phyloP scores from a whole-genome alignment of 768 basidiomycete genomes.

The Lactifluus piperatus region DNA sequence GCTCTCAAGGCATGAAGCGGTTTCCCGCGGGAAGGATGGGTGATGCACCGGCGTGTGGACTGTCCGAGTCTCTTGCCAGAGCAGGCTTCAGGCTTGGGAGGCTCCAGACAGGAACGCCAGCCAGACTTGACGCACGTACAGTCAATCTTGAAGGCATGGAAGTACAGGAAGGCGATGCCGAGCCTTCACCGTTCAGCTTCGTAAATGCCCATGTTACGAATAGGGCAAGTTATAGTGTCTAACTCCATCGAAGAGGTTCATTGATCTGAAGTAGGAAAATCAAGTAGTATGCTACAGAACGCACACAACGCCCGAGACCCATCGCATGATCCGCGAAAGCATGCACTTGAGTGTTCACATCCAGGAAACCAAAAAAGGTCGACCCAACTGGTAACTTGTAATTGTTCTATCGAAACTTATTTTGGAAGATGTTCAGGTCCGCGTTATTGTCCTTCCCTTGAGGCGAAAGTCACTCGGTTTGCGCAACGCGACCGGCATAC shows the following conservation, averaged over 20 bases:
- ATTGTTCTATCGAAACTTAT: background rate
- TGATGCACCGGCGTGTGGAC: conserved; percentile 61
- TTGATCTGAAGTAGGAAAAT: conserved; percentile 41
- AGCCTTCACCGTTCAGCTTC: conserved; percentile 70
- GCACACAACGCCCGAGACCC: conserved; percentile 61
- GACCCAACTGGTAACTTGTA: background rate
- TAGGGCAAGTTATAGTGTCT: conserved; percentile 34
- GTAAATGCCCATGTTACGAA: conserved; percentile 61
- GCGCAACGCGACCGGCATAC: conserved; percentile 58
- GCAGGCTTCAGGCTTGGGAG: conserved; percentile 81
- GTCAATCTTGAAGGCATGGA: conserved; percentile 60
- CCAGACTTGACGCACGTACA: conserved; percentile 58
- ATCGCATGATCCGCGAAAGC: conserved; percentile 65
- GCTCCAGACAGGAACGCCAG: conserved; percentile 82
- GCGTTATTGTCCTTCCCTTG: conserved; percentile 85
- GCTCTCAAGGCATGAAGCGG: conserved; percentile 49
- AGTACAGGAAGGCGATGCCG: conserved; percentile 56
- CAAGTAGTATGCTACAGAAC: conserved; percentile 73
- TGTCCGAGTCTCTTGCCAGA: conserved; percentile 63
- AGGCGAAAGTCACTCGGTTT: conserved; percentile 80
- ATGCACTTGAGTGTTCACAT: conserved; percentile 77
- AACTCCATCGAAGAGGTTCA: no score
- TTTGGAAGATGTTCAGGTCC: conserved; percentile 45
- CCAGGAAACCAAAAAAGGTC: conserved; percentile 82
- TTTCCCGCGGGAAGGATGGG: conserved; percentile 73